A percentile compares a stretch with the other conserved stretches of the same genome.
Conservation (phyloP, 768 basidiomycete genomes). For the Crepidotus variabilis region DNA sequence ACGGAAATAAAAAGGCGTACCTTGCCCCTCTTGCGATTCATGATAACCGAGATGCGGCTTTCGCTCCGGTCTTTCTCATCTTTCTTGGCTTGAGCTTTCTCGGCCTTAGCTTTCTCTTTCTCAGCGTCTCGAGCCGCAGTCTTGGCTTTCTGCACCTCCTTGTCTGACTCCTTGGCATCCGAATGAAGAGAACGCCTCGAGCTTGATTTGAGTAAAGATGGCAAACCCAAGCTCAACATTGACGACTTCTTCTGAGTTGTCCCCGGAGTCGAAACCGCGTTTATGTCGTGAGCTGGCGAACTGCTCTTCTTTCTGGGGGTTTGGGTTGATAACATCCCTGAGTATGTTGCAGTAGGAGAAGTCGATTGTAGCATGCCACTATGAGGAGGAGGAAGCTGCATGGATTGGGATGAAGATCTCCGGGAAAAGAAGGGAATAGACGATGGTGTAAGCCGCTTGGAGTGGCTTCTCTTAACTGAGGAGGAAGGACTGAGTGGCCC, state of each 20-base stretch:
- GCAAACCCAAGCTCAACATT: slow-evolving; percentile 75
- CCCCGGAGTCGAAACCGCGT: slow-evolving; percentile 41
- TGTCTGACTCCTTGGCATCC: slow-evolving; percentile 54
- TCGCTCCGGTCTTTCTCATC: slow-evolving; percentile 89
- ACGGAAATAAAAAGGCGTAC: slow-evolving; percentile 37
- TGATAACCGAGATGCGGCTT: slow-evolving; percentile 82
- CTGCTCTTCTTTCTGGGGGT: slow-evolving; percentile 41
- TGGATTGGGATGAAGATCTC: slow-evolving; percentile 85
- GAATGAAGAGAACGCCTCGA: slow-evolving; percentile 79
- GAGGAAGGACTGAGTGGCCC: slow-evolving; percentile 71
- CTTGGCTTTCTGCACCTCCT: slow-evolving; percentile 37
- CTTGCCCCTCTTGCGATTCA: slow-evolving; percentile 90
- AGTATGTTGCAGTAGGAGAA: slow-evolving; percentile 35
- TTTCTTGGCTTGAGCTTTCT: slow-evolving; percentile 57
- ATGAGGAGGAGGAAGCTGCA: slow-evolving; percentile 58
- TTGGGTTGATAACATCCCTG: slow-evolving; percentile 26
- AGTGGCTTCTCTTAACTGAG: slow-evolving; percentile 64
- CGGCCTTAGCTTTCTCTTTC: slow-evolving; percentile 41
- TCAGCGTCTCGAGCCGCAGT: slow-evolving; percentile 43
- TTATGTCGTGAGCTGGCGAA: slow-evolving; percentile 53
- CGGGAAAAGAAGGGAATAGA: slow-evolving; percentile 88
- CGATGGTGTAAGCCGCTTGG: slow-evolving; percentile 84
- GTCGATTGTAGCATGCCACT: slow-evolving; percentile 43
- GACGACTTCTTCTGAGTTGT: slow-evolving; percentile 77
- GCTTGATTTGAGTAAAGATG: slow-evolving; percentile 81